Conservation (phyloP, 768 basidiomycete species). For the Favolaschia claudopus region DNA sequence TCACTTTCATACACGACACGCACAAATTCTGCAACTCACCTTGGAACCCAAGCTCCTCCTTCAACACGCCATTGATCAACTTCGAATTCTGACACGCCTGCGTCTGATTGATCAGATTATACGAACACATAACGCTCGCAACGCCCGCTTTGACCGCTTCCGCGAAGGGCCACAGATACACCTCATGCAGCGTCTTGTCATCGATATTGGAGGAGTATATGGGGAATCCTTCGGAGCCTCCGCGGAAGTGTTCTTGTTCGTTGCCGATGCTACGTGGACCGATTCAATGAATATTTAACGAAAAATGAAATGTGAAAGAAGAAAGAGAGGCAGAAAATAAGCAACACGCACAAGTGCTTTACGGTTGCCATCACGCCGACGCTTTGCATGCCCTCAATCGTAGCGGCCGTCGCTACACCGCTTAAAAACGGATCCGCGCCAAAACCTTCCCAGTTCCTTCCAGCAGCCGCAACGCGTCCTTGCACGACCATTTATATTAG, state of each 20-base stretch:
- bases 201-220: slow-evolving; percentile 44
- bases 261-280: slow-evolving; percentile 27
- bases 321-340: too few species aligned
- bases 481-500: too few species aligned
- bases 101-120: slow-evolving; percentile 46
- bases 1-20: not conserved
- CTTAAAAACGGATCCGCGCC: too few species aligned
- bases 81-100: slow-evolving; percentile 54
- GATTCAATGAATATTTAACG: too few species aligned
- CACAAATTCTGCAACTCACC: slow-evolving; percentile 26
- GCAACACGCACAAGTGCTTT: too few species aligned
- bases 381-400: too few species aligned
- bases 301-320: too few species aligned
- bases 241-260: slow-evolving; percentile 30
- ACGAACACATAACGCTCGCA: slow-evolving; percentile 37
- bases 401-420: too few species aligned
- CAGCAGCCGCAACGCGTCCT: too few species aligned
- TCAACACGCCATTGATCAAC: slow-evolving; percentile 49
- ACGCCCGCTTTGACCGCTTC: slow-evolving; percentile 43
- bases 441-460: too few species aligned
- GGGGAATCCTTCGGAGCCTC: not conserved
- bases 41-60: slow-evolving; percentile 57
- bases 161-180: slow-evolving; percentile 36
- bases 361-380: too few species aligned
- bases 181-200: slow-evolving; percentile 46